Base-by-base conservation (phyloP, 73 alveolate species). In the Blepharisma japonicum region DNA sequence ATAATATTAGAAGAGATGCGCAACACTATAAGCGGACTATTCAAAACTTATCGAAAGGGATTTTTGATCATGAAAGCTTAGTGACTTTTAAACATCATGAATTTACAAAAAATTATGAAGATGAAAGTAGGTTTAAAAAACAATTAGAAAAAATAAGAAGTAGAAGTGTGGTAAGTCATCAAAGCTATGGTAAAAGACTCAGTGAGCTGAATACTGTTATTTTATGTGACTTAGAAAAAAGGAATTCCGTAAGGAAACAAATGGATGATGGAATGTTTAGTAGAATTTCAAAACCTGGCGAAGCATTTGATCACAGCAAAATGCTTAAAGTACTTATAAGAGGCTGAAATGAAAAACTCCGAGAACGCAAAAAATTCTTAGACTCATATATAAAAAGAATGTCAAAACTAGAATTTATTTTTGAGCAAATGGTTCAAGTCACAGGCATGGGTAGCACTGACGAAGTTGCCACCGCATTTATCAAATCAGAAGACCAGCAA, bases 381-480 rank as follows among this genome's bases (percentile, higher is more conserved):
- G 92, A 88, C 68, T 74, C 71, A 76, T 88, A 88, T 71, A 80
- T 84, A 66, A 54, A 83, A 11, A 83, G 78, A 55, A 90, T 84
- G 45, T 84, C 68, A 74, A 80, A 84, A 45, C 68, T 88, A n/a
- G 95, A 88, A 74, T 90, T 84, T 68, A 92, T 92, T 50, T 88
- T 88, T 68, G 89, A 85, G 38, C 86, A 88, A 79, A 88, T 88
- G 53, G 80, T 80, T 53, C 92, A 88, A 78, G 88, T 85, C 46
- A 88, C 92, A 18, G 95, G 95, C 3, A 88, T 88, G 54, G 56
- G 92, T 0, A 56, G 86, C 21, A 81, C 83, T 53, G 90, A 88
- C 18, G 95, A 88, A 70, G 84, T 88, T 68, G 95, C 84, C 38
- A 88, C 95, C 20, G 87, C 95, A 51, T 88, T 88, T 71, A 88